Conservation (phyloP, 2,329 filamentous ascomycete genomes). For the Cryphonectria japonica region DNA sequence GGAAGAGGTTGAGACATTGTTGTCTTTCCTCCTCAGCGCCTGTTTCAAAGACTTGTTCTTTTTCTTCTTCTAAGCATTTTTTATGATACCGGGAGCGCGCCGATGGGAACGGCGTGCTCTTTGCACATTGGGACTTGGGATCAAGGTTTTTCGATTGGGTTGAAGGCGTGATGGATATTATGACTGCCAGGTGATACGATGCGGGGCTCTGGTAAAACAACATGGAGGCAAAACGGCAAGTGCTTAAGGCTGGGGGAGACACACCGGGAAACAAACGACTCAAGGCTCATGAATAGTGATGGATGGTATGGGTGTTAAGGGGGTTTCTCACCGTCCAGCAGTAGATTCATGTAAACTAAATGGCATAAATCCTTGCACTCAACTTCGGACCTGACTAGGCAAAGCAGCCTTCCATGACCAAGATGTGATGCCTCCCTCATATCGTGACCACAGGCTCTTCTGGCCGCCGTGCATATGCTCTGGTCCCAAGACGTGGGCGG, state of each 20-base stretch:
- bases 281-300: not conserved
- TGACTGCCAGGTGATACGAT: not conserved
- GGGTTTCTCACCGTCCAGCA: not conserved
- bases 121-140: constrained; percentile 10
- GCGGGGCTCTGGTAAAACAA: not conserved
- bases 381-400: not conserved
- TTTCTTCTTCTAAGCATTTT: not conserved
- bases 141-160: not conserved
- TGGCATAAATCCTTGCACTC: not conserved
- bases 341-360: constrained; percentile 1
- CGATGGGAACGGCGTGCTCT: constrained; percentile 7
- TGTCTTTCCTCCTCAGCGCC: not conserved
- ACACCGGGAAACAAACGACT: not conserved
- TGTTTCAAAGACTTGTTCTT: not conserved
- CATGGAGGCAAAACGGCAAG: not conserved
- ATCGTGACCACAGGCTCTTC: not conserved
- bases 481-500: not conserved
- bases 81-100: constrained; percentile 15
- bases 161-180: constrained; percentile 6
- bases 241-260: not conserved
- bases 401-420: not conserved
- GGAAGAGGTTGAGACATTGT: not conserved
- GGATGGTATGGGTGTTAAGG: not conserved
- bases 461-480: not conserved
- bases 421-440: not conserved